Evolutionary conservation across 2,329 filamentous ascomycete genomes (phyloP).

Genomic region (Rhexocercosporidium sp.): DNA sequence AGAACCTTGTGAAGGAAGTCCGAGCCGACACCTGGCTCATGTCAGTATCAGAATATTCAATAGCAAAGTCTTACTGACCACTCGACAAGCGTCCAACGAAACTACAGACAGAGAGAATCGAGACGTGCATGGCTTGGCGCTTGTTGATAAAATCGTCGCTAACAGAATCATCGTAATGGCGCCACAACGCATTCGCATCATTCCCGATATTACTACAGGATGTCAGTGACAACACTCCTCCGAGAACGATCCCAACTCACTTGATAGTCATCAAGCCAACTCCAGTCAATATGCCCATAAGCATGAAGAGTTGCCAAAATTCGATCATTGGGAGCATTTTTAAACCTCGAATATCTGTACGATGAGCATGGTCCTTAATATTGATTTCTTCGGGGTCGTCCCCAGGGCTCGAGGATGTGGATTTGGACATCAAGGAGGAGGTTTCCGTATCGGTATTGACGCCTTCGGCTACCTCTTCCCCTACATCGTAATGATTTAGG

Average conservation of each 20-base stretch:
- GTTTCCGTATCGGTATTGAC: slow-evolving; percentile 62
- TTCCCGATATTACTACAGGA: slow-evolving; percentile 86
- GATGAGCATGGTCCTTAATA: slow-evolving; percentile 75
- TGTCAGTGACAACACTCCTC: slow-evolving; percentile 3
- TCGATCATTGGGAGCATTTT: slow-evolving; percentile 72
- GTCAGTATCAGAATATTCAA: slow-evolving; percentile 19
- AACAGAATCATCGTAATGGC: slow-evolving; percentile 76
- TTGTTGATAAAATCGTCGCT: slow-evolving; percentile 76
- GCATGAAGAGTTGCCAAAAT: slow-evolving; percentile 89
- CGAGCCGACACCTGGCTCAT: slow-evolving; percentile 75
- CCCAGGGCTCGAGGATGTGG: slow-evolving; percentile 52
- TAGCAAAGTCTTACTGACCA: slow-evolving; percentile 53
- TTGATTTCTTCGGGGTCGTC: slow-evolving; percentile 54
- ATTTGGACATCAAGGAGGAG: slow-evolving; percentile 78
- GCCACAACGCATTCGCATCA: slow-evolving; percentile 85
- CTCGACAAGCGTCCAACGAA: slow-evolving; percentile 82
- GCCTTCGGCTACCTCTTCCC: slow-evolving; percentile 38
- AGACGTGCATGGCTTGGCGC: slow-evolving; percentile 89
- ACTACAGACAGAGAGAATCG: slow-evolving; percentile 87
- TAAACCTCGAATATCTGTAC: slow-evolving; percentile 89
- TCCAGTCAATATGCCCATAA: slow-evolving; percentile 90
- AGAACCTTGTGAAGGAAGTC: slow-evolving; percentile 86
- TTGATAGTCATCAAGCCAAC: slow-evolving; percentile 99
- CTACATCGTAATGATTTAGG: slow-evolving; percentile 41
- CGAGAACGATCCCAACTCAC: slow-evolving; percentile 58